phyloP scores from a whole-genome alignment of 805 yeast genomes.

The Saccharomyces jurei region DNA sequence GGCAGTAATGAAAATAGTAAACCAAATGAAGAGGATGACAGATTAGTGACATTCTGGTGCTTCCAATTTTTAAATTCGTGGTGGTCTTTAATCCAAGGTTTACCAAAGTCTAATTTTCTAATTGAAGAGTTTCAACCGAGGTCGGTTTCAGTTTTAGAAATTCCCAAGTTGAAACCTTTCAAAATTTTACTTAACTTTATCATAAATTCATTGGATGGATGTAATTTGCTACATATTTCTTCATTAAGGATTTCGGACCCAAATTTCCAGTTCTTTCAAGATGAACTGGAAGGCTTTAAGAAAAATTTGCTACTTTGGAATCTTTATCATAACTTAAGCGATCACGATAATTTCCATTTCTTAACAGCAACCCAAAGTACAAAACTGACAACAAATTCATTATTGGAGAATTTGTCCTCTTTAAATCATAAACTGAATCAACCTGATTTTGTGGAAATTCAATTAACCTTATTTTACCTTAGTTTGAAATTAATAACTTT shows the following conservation, averaged over 20 bases:
- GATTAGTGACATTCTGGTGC: conserved; percentile 22
- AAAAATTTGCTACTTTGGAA: conserved; percentile 16
- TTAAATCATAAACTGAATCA: conserved; percentile 2
- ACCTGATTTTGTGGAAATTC: conserved; percentile 23
- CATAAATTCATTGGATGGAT: conserved; percentile 18
- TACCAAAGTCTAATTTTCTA: conserved; percentile 22
- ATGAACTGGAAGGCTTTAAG: conserved; percentile 18
- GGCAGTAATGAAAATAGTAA: background rate
- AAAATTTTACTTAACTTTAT: conserved; percentile 14
- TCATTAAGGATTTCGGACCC: conserved; percentile 7
- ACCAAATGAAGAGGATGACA: conserved; percentile 6
- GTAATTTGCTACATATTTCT: conserved; percentile 15
- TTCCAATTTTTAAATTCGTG: conserved; percentile 26
- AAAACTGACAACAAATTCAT: background rate
- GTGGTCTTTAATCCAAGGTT: conserved; percentile 25
- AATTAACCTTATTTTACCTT: conserved; percentile 23
- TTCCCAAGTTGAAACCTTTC: conserved; percentile 20
- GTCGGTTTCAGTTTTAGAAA: conserved; percentile 10
- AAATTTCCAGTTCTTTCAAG: conserved; percentile 7
- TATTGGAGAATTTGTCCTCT: background rate
- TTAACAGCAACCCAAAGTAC: background rate
- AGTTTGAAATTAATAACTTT: conserved; percentile 6
- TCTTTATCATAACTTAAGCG: conserved; percentile 20
- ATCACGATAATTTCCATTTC: conserved; percentile 15
- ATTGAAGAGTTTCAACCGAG: conserved; percentile 24